Evolutionary conservation across 2,329 filamentous ascomycete genomes (phyloP).

Genomic region (Rhinocladiella similis): DNA sequence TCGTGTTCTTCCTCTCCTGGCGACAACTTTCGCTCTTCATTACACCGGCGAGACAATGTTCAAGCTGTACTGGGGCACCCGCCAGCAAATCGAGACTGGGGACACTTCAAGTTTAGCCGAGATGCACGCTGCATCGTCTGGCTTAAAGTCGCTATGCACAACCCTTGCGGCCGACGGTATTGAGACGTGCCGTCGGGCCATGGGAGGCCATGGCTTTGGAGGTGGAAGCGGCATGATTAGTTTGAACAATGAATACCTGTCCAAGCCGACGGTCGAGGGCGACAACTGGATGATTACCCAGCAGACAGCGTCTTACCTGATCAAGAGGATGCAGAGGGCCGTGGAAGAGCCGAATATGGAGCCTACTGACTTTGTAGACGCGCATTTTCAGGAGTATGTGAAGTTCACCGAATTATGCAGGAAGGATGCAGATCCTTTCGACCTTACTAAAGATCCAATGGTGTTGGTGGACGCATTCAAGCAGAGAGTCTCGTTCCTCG

Average conservation of each 20-base stretch:
- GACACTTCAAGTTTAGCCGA: conserved; percentile 62
- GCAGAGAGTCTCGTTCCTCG: conserved; percentile 64
- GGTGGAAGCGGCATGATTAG: conserved; percentile 53
- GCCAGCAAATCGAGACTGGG: conserved; percentile 47
- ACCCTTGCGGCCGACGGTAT: conserved; percentile 71
- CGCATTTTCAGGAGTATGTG: no score
- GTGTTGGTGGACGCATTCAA: conserved; percentile 73
- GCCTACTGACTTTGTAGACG: no score
- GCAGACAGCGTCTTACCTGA: conserved; percentile 72
- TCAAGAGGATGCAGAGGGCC: conserved; percentile 51
- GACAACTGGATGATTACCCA: conserved; percentile 82
- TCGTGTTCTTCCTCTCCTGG: conserved; percentile 52
- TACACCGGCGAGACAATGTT: conserved; percentile 46
- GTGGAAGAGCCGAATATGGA: conserved; percentile 59
- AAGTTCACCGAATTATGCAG: no score
- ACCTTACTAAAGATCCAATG: conserved; percentile 28
- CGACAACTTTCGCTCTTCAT: conserved; percentile 53
- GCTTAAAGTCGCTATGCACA: conserved; percentile 70
- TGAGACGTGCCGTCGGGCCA: conserved; percentile 71
- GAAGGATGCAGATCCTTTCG: no score
- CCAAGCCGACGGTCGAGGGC: conserved; percentile 70
- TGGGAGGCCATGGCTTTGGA: conserved; percentile 62
- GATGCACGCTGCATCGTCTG: conserved; percentile 73
- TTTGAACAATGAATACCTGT: conserved; percentile 73
- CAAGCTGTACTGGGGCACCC: conserved; percentile 44